Percentiles rank a stretch among this genome's conserved stretches.
Conservation (phyloP, 495 filamentous ascomycete genomes). For the Xanthoparmelia taractica region DNA sequence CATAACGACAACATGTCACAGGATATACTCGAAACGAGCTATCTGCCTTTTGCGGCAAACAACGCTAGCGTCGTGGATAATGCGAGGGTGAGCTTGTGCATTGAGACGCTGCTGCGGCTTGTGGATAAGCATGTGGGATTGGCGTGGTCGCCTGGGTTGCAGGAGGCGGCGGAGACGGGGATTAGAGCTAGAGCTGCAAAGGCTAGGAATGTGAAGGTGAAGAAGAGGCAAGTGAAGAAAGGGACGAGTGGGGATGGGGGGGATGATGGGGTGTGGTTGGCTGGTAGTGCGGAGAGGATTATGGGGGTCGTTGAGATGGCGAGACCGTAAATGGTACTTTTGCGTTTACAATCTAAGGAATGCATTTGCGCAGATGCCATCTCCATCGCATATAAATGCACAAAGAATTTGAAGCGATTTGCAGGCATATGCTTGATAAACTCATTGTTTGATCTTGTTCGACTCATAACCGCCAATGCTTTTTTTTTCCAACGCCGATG, state of each 20-base stretch:
- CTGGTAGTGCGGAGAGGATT: constrained; percentile 18
- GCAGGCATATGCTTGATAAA: background rate
- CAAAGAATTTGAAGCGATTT: background rate
- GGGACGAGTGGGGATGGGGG: background rate
- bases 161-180: constrained; percentile 51
- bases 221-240: constrained; percentile 39
- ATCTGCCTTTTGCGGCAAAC: constrained; percentile 64
- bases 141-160: constrained; percentile 39
- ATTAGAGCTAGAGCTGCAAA: constrained; percentile 53
- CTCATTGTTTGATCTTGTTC: background rate
- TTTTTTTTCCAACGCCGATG: too few relatives aligned
- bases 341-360: background rate
- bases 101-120: constrained; percentile 64
- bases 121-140: constrained; percentile 40
- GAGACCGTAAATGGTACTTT: background rate
- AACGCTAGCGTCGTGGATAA: constrained; percentile 60
- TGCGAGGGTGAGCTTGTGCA: constrained; percentile 65
- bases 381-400: background rate
- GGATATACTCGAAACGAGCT: constrained; percentile 56
- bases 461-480: background rate
- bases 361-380: background rate
- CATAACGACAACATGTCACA: constrained; percentile 43
- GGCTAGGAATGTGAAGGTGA: too few relatives aligned
- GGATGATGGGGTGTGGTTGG: constrained; percentile 19
- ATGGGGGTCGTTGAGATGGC: constrained; percentile 17